A percentile compares a stretch with the other conserved stretches of the same genome.
Conservation (phyloP, 1,284 basidiomycete genomes). For the Puccinia polysora region DNA sequence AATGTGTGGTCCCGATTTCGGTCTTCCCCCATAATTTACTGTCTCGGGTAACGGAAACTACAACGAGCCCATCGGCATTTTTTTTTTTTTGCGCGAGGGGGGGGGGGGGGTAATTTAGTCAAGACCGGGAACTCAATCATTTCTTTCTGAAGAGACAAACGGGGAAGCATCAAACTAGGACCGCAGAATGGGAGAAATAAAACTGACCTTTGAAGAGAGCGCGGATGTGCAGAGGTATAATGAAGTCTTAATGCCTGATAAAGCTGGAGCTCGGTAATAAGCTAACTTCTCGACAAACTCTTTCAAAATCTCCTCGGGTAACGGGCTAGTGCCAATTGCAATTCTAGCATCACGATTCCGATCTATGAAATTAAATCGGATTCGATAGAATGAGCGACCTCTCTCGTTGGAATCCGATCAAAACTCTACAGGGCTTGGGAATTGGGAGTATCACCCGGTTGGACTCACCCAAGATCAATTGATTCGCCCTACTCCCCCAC, state of each 20-base stretch:
- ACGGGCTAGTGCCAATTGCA: constrained; percentile 22
- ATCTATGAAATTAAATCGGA: neutral
- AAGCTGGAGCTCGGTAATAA: neutral
- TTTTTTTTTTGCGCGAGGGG: neutral
- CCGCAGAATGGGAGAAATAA: neutral
- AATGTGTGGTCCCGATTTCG: no score
- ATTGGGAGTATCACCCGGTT: no score
- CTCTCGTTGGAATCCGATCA: neutral
- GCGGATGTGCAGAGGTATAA: constrained; percentile 33
- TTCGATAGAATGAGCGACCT: neutral
- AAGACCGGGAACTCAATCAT: neutral
- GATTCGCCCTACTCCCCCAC: constrained; percentile 8
- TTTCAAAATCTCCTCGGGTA: constrained; percentile 12
- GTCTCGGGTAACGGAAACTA: constrained; percentile 35
- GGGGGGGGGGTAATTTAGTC: no score
- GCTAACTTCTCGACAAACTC: constrained; percentile 35
- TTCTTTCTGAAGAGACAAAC: neutral
- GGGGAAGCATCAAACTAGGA: neutral
- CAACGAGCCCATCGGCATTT: neutral
- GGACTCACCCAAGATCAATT: neutral
- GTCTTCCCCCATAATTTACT: neutral
- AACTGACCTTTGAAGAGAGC: constrained; percentile 25
- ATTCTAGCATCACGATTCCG: constrained; percentile 31
- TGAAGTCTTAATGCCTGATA: constrained; percentile 14
- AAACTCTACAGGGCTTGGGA: neutral